Percentiles rank a stretch among this genome's conserved stretches.
These are phyloP conservation scores for Triticum aestivum DNA, from an alignment of 176 grass and related monocot species.

Conservation along the genomic window DNA sequence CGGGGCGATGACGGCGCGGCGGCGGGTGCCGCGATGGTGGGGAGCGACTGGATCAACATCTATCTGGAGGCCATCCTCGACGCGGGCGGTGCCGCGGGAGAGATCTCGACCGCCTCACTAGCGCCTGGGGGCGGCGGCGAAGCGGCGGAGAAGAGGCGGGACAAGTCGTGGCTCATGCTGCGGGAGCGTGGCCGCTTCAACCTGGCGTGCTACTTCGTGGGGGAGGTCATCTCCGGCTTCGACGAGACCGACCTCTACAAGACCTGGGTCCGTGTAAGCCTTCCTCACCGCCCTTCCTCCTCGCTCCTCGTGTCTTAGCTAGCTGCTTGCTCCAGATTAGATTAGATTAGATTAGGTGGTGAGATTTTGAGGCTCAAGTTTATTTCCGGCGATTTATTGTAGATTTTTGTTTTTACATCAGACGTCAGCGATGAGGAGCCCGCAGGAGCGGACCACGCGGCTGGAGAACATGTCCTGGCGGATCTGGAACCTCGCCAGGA, in stretches of 20 bases:
- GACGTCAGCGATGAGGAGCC: conserved; percentile 60
- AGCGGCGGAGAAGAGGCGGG: conserved; percentile 39
- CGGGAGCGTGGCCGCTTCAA: conserved; percentile 60
- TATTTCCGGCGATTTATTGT: background rate
- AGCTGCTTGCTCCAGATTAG: too few relatives aligned
- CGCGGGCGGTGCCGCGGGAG: conserved; percentile 31
- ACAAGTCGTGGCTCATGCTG: conserved; percentile 53
- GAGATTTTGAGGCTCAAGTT: background rate
- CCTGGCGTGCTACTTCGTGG: conserved; percentile 73
- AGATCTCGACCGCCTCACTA: background rate
- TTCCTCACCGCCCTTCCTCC: background rate
- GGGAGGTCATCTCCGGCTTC: conserved; percentile 76
- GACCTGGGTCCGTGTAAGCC: conserved; percentile 66
- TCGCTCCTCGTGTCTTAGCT: too few relatives aligned
- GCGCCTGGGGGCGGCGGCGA: background rate
- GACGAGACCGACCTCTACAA: conserved; percentile 80
- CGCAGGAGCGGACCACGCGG: conserved; percentile 56
- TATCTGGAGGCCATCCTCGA: conserved; percentile 65
- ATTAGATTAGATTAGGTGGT: too few relatives aligned
- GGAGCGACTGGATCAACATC: conserved; percentile 88
- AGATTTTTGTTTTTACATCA: too few relatives aligned
- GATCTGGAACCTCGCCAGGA: conserved; percentile 87
- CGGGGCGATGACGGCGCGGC: too few relatives aligned
- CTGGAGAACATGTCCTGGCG: conserved; percentile 89
- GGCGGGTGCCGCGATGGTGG: conserved; percentile 37